Conservation (phyloP, 2,329 filamentous ascomycete genomes). For the Trichoderma harzianum region DNA sequence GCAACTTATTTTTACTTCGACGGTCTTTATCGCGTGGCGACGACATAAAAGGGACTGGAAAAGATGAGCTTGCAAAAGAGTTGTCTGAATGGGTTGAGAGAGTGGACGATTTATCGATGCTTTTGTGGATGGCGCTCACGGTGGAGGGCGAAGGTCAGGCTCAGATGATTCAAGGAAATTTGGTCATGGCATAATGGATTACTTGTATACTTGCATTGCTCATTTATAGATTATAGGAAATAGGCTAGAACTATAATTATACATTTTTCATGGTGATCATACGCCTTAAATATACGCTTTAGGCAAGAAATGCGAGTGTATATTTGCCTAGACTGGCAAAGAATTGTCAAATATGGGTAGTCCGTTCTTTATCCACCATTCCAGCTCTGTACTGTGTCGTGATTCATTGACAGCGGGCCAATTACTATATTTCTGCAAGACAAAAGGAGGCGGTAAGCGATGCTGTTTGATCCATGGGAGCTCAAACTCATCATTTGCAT, state of each 20-base stretch:
- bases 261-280: neutral
- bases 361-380: neutral
- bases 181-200: neutral
- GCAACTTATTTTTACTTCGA: neutral
- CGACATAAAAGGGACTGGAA: neutral
- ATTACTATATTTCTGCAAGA: neutral
- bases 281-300: neutral
- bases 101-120: constrained; percentile 7
- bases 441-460: neutral
- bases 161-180: neutral
- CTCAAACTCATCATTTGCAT: neutral
- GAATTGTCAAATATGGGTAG: neutral
- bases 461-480: neutral
- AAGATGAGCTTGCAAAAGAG: neutral
- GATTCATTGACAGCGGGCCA: neutral
- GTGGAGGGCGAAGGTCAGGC: constrained; percentile 4
- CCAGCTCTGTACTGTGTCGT: neutral
- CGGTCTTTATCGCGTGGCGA: neutral
- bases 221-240: neutral
- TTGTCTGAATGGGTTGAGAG: constrained; percentile 2
- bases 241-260: neutral
- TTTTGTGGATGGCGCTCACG: constrained; percentile 7
- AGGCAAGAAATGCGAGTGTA: neutral
- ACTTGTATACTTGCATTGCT: neutral
- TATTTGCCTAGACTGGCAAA: neutral